A percentile compares a stretch with the other conserved stretches of the same genome.
Evolutionary conservation across 345 rosid species (phyloP).

Genomic region (Moringa oleifera): DNA sequence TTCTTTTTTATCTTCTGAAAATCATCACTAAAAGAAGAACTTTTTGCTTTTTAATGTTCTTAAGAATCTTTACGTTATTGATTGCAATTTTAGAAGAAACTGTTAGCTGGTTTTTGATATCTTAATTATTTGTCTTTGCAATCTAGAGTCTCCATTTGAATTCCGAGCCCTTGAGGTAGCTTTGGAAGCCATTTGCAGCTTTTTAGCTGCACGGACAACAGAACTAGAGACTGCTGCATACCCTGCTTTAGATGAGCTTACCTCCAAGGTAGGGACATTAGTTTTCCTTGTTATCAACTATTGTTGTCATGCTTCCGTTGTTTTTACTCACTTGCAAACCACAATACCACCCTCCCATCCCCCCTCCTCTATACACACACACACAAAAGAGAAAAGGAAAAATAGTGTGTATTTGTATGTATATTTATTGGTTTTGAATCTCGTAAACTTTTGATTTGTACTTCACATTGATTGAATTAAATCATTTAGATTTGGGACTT

Average conservation of each 20-base stretch:
- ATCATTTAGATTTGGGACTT: too few relatives aligned
- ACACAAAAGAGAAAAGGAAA: too few relatives aligned
- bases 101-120: neutral
- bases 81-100: neutral
- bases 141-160: conserved; percentile 78
- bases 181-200: conserved; percentile 93
- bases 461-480: too few relatives aligned
- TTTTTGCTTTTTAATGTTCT: too few relatives aligned
- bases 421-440: too few relatives aligned
- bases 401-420: too few relatives aligned
- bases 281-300: conserved; percentile 3
- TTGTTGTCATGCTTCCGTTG: neutral
- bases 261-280: conserved; percentile 63
- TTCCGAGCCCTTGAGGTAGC: conserved; percentile 90
- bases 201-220: conserved; percentile 81
- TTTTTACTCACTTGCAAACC: too few relatives aligned
- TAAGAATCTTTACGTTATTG: neutral
- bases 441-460: too few relatives aligned
- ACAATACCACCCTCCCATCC: too few relatives aligned
- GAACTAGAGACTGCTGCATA: conserved; percentile 89
- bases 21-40: too few relatives aligned
- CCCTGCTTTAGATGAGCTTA: conserved; percentile 95
- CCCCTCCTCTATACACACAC: too few relatives aligned
- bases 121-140: conserved; percentile 16
- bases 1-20: neutral